Evolutionary conservation across 352 stramenopile species (phyloP), one percentile per base, ranked within the genome.

Genomic region (Globisporangium echinulatum): DNA sequence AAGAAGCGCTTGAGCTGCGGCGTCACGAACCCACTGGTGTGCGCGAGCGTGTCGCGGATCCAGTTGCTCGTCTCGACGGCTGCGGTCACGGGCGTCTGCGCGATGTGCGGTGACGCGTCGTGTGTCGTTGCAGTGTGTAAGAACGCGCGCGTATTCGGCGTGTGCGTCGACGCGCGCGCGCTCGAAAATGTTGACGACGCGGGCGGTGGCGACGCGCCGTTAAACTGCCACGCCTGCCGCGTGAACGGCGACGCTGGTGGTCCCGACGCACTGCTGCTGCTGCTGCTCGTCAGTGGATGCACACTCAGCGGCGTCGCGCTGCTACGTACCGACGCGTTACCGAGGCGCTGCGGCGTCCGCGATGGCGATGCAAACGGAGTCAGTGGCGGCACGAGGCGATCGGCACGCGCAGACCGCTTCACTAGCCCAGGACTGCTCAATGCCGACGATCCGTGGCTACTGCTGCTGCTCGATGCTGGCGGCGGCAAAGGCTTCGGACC

Each of bases 51-150:
- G 55, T 89, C 80, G 44, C 86, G 80, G 37, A 95, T 72, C 84
- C 84, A 95, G 33, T 82, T 87, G 68, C 74, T 92, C 15, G 79
- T 94, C 58, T 95, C 84, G 3, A 95, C 77, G 36, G 86, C 86
- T 0, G 84, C 77, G 7, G 79, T 88, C 5, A 95, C 79, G 1
- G 86, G 86, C 3, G 86, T 93, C 46, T 86, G 79, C 42, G 77
- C 69, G 1, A 72, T 66, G 33, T 68, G 67, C 6, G 84, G 79
- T 1, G 82, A 91, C 5, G 60, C 61, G 19, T 67, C 64, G 50
- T 72, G 72, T 40, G 55, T 77, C 42, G 58, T 48, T 10, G 62
- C 67, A 1, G 54, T 66, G 40, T 61, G 64, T 3, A 69, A 7
- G 51, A 74, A 71, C 25, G 67, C 65, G 3, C 65, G 53, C 49